These are phyloP conservation scores for Coemansia sp. DNA, from an alignment of 192 early-diverging fungal species.

Conservation along the genomic window DNA sequence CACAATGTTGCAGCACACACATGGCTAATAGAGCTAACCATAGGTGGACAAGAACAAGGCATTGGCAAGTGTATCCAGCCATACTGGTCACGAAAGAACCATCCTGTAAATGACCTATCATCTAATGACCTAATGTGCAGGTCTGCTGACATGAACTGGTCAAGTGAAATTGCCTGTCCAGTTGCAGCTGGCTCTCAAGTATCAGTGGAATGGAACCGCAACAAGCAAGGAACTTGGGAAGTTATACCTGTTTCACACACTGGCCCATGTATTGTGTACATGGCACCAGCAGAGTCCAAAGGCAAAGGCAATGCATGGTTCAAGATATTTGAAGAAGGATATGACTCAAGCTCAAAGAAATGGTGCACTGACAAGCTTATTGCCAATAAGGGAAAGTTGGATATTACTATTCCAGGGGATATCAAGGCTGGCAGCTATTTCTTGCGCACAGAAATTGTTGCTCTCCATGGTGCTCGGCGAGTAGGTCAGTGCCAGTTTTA, in stretches of 20 bases:
- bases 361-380: slow-evolving; percentile 39
- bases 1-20: slow-evolving; percentile 5
- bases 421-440: slow-evolving; percentile 19
- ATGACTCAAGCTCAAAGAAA: slow-evolving; percentile 10
- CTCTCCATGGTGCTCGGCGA: slow-evolving; percentile 11
- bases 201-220: slow-evolving; percentile 4
- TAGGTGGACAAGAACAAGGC: neutral
- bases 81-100: slow-evolving; percentile 2
- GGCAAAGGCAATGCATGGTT: slow-evolving; percentile 29
- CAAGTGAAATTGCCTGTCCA: neutral
- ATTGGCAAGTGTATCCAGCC: slow-evolving; percentile 10
- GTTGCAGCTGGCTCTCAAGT: slow-evolving; percentile 9
- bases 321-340: slow-evolving; percentile 41
- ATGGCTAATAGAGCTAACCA: neutral
- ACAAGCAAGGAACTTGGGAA: neutral
- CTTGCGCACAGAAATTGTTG: slow-evolving; percentile 27
- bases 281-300: slow-evolving; percentile 17
- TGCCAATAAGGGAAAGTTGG: slow-evolving; percentile 17
- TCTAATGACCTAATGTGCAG: slow-evolving; percentile 4
- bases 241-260: slow-evolving; percentile 15
- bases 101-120: neutral
- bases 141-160: neutral
- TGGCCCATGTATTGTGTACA: slow-evolving; percentile 29
- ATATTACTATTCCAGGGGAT: slow-evolving; percentile 26
- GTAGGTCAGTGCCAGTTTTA: slow-evolving; percentile 12